Evolutionary conservation across 2,329 filamentous ascomycete genomes (phyloP).

Genomic region (Aspergillus chevalieri): DNA sequence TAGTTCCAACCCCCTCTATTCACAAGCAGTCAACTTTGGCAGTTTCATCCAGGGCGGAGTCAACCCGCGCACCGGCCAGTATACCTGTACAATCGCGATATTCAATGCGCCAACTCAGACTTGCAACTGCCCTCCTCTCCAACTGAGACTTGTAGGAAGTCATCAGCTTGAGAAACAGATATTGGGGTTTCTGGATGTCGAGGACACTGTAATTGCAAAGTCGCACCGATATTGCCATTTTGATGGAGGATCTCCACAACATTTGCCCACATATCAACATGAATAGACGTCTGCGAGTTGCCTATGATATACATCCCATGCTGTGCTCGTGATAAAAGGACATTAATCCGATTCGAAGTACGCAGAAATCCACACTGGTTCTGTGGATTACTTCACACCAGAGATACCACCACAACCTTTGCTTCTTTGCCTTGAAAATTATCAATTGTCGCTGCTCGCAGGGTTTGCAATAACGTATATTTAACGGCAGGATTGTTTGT

Average conservation of each 20-base stretch:
- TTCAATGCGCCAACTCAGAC: no score
- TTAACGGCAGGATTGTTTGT: constrained; percentile 20
- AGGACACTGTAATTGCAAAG: constrained; percentile 54
- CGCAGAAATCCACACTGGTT: constrained; percentile 59
- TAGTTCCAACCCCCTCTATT: no score
- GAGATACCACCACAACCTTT: constrained; percentile 62
- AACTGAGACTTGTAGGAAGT: constrained; percentile 50
- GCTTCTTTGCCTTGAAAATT: constrained; percentile 76
- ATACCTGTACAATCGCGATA: no score
- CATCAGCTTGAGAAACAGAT: constrained; percentile 47
- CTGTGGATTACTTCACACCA: constrained; percentile 62
- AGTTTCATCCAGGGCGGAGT: no score
- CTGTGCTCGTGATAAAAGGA: constrained; percentile 59
- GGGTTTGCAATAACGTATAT: constrained; percentile 41
- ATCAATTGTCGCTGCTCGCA: constrained; percentile 61
- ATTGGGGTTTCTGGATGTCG: constrained; percentile 53
- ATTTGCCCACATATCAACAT: constrained; percentile 58
- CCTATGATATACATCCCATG: constrained; percentile 69
- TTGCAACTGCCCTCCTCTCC: no score
- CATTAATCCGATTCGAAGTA: constrained; percentile 63
- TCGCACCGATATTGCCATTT: constrained; percentile 43
- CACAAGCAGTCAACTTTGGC: no score
- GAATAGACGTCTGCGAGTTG: constrained; percentile 53
- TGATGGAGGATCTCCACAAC: constrained; percentile 50
- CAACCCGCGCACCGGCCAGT: no score